Evolutionary conservation across 208 protist species (phyloP).

Genomic region (Leishmania lainsoni): DNA sequence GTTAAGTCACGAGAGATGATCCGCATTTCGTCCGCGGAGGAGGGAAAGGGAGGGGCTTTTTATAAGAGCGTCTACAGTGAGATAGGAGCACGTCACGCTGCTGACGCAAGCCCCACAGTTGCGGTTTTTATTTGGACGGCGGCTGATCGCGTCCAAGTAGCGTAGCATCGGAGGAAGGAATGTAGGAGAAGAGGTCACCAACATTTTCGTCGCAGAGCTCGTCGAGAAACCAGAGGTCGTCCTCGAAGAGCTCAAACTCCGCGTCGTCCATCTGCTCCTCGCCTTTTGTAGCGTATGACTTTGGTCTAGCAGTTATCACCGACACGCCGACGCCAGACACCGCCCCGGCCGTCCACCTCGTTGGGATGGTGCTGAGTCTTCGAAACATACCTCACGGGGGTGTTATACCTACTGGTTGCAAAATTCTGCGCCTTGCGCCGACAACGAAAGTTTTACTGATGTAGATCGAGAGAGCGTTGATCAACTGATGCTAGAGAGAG

Average conservation of each 20-base stretch:
- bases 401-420: not conserved
- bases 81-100: not conserved
- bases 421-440: not conserved
- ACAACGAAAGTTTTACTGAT: not conserved
- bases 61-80: not conserved
- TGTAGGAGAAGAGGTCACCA: slow-evolving; percentile 65
- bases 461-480: not conserved
- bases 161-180: slow-evolving; percentile 60
- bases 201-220: slow-evolving; percentile 70
- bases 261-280: slow-evolving; percentile 35
- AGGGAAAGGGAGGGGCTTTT: not conserved
- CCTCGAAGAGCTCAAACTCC: slow-evolving; percentile 70
- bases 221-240: slow-evolving; percentile 82
- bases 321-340: slow-evolving; percentile 17
- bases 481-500: not conserved
- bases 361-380: slow-evolving; percentile 4
- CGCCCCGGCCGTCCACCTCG: slow-evolving; percentile 6
- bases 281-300: slow-evolving; percentile 19
- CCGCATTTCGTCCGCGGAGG: not conserved
- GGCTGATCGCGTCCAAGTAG: slow-evolving; percentile 33
- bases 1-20: not conserved
- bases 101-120: not conserved
- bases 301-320: not conserved
- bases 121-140: not conserved
- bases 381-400: slow-evolving; percentile 1